Evolutionary conservation across 495 filamentous ascomycete species (phyloP).

Genomic region (Lindgomyces ingoldianus): DNA sequence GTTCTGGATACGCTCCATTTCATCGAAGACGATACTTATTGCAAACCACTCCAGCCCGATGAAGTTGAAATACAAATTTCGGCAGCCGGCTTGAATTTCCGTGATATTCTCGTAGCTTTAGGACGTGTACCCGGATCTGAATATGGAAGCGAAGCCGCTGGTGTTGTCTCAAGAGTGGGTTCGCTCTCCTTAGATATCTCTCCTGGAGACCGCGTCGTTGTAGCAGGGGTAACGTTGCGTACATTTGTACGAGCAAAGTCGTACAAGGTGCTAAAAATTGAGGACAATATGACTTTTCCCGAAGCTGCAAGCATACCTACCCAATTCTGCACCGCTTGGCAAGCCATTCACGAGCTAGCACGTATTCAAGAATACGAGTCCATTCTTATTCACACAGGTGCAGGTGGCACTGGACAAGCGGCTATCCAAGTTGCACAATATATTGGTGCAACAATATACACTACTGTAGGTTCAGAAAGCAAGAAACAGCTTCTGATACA

Average conservation of each 20-base stretch:
- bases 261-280: slow-evolving; percentile 6
- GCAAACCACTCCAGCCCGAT: slow-evolving; percentile 2
- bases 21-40: slow-evolving; percentile 1
- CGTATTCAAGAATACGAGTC: slow-evolving; percentile 41
- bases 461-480: slow-evolving; percentile 28
- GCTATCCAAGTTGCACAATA: slow-evolving; percentile 45
- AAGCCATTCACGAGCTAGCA: slow-evolving; percentile 37
- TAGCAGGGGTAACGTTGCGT: neutral
- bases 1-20: slow-evolving; percentile 10
- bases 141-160: slow-evolving; percentile 11
- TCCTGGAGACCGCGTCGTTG: slow-evolving; percentile 35
- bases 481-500: slow-evolving; percentile 27
- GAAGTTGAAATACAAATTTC: slow-evolving; percentile 27
- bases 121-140: slow-evolving; percentile 4
- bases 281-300: neutral
- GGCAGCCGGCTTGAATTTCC: slow-evolving; percentile 24
- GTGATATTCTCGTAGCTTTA: slow-evolving; percentile 17
- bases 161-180: slow-evolving; percentile 12
- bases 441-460: slow-evolving; percentile 44
- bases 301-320: slow-evolving; percentile 26
- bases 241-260: neutral
- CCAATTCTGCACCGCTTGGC: slow-evolving; percentile 39
- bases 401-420: slow-evolving; percentile 51
- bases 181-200: slow-evolving; percentile 42
- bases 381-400: slow-evolving; percentile 50